Evolutionary conservation across 768 basidiomycete species (phyloP).

Genomic region (Lactifluus volemus): DNA sequence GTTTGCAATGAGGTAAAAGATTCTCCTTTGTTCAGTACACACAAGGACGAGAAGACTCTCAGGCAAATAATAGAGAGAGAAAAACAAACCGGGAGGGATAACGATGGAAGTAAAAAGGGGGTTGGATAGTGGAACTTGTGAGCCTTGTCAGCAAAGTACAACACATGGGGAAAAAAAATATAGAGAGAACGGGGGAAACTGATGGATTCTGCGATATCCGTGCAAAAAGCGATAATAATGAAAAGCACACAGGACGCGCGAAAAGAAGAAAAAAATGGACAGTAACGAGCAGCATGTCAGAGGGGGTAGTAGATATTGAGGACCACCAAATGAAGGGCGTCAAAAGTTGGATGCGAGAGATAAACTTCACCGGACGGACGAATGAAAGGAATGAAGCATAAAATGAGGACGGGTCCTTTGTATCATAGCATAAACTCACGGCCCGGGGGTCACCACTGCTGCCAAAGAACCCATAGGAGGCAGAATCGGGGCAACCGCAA

Average conservation of each 20-base stretch:
- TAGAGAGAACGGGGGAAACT: not conserved
- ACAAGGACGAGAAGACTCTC: not conserved
- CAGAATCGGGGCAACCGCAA: not conserved
- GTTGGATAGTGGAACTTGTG: not conserved
- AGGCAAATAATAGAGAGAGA: not conserved
- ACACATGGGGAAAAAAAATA: not conserved
- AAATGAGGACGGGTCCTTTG: not conserved
- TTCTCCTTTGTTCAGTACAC: constrained; percentile 1
- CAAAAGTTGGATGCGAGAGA: not conserved
- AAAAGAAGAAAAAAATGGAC: not conserved
- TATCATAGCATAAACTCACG: not conserved
- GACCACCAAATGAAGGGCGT: constrained; percentile 3
- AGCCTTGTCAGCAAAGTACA: constrained; percentile 10
- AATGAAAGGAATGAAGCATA: not conserved
- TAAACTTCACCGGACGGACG: not conserved
- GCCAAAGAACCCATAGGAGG: constrained; percentile 14
- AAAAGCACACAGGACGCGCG: not conserved
- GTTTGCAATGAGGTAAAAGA: not conserved
- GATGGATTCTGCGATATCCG: not conserved
- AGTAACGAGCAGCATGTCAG: not conserved
- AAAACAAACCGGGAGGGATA: not conserved
- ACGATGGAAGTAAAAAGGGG: not conserved
- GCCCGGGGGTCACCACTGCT: constrained; percentile 7
- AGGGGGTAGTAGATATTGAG: not conserved
- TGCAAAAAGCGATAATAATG: not conserved